Base-by-base conservation (phyloP, 495 filamentous ascomycete genomes). In the Mytilinidion resinicola region DNA sequence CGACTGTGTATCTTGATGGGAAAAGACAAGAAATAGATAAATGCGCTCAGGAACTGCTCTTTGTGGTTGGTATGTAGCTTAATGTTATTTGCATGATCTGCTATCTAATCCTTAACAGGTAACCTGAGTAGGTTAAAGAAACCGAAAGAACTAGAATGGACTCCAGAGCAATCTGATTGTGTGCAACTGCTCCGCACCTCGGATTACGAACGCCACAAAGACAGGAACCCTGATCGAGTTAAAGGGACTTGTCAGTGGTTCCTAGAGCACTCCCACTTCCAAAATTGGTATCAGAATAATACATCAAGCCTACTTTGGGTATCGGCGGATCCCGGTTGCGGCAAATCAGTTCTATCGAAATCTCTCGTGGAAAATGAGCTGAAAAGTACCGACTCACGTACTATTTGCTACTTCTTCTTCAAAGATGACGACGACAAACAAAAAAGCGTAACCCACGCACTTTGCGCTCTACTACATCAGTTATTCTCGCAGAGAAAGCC, bases 331-430 rank as follows among this genome's bases (percentile, higher is more conserved):
- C 79, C 80, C 6, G 79, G 80, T 6, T 81, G 78, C 61, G 80
- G 80, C 7, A 83, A 82, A 61, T 80, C 80, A 4, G 79, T 80
- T 7, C 54, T 80, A 33, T 66, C 76, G 6, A 77, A 67, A 53
- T 70, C 73, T 34, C 60, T 83, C 1, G 55, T 78, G 3, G 74
- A 83, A 47, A 33, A 68, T 8, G 3, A 51, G 60, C 39, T 69
- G 0, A 17, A 33, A 2, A 48, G 44, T 20, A 25, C 15, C 4
- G 25, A 9, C 3, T 25, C 34, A 10, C 30, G 44, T n/a, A 50
- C 44, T 4, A 68, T 59, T 5, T 80, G 77, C 53, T 81, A 78
- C 62, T 84, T 82, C 68, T 83, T 83, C 63, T 82, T 85, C 69
- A 82, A 82, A 52, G 78, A 82, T 37, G 75, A 77, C 56, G 71